Evolutionary conservation across 2,329 filamentous ascomycete species (phyloP), one percentile per base, ranked within the genome.

Genomic region (Herpotrichia juniperi): DNA sequence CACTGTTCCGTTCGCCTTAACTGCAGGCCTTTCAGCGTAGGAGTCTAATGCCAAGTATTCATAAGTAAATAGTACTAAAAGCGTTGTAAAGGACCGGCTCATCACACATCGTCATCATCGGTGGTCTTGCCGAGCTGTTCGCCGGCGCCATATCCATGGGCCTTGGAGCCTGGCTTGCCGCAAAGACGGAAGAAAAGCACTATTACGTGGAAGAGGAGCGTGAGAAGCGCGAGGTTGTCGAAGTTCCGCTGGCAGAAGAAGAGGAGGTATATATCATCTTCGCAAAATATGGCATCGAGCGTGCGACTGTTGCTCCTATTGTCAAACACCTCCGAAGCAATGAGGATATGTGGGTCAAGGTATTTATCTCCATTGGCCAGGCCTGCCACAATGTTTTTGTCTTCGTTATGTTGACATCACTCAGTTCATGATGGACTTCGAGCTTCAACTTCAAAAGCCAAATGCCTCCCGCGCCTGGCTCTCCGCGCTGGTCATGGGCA

Each of bases 111-210:
- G 74, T 76, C 44, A 69, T 77, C 42, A 50, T 88, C 57, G 89
- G 87, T 46, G 89, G 89, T 6, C 77, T 90, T 25, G 89, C 89
- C 4, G 89, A 92, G 76, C 80, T 92, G 43, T 88, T 90, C 67
- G 87, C 87, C 0, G 89, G 89, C 16, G 85, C 87, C 59, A 90
- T 92, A 59, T 88, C 83, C 48, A 92, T 92, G 89, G 89, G 89
- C 1, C 78, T 92, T 5, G 88, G 89, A 21, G 88, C 86, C 6
- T 91, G 89, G 68, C 78, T 92, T 1, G 88, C 87, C 8, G 87
- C 86, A 24, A 76, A 79, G 35, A 84, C 83, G 0, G 83, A 87
- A 64, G 21, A 56, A 57, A 1, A 53, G 22, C 77, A 78, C 57
- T 83, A 81, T 67, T 74, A 78, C 46, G 78, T 78, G 14, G 79